phyloP scores from a whole-genome alignment of 108 stramenopile genomes.

The Nitzschia sp. region DNA sequence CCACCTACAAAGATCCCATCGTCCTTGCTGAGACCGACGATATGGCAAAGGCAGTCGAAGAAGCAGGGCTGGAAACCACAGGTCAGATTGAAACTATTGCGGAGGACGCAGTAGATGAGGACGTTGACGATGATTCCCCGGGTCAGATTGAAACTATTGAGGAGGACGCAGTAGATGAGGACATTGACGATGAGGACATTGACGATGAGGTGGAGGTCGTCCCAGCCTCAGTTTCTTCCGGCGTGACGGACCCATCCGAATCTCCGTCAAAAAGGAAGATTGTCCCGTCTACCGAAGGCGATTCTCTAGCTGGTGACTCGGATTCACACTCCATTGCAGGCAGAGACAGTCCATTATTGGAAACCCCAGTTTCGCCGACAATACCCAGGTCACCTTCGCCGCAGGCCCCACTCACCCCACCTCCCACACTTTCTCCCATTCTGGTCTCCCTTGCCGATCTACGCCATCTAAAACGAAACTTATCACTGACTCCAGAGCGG shows the following conservation, averaged over 20 bases:
- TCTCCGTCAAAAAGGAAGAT: background rate
- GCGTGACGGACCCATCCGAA: background rate
- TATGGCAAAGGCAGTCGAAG: slow-evolving; percentile 17
- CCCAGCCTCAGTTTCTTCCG: background rate
- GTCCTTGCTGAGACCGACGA: slow-evolving; percentile 30
- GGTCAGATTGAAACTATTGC: slow-evolving; percentile 20
- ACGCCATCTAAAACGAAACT: slow-evolving; percentile 33
- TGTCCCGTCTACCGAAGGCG: background rate
- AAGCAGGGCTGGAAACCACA: background rate
- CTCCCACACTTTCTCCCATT: slow-evolving; percentile 74
- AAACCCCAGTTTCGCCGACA: background rate
- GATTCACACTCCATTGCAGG: background rate
- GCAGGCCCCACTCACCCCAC: slow-evolving; percentile 63
- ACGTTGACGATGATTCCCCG: slow-evolving; percentile 3
- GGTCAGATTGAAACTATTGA: slow-evolving; percentile 20
- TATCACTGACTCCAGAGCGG: slow-evolving; percentile 26
- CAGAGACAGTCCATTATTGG: background rate
- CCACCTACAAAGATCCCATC: slow-evolving; percentile 38
- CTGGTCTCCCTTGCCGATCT: slow-evolving; percentile 74
- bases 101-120: slow-evolving; percentile 3
- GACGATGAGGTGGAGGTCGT: slow-evolving; percentile 2
- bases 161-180: slow-evolving; percentile 3
- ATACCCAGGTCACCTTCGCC: slow-evolving; percentile 49
- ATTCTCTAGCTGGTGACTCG: background rate
- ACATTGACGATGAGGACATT: slow-evolving; percentile 2